Base-by-base conservation (phyloP, 352 stramenopile genomes). In the Pilasporangium apinafurcum region DNA sequence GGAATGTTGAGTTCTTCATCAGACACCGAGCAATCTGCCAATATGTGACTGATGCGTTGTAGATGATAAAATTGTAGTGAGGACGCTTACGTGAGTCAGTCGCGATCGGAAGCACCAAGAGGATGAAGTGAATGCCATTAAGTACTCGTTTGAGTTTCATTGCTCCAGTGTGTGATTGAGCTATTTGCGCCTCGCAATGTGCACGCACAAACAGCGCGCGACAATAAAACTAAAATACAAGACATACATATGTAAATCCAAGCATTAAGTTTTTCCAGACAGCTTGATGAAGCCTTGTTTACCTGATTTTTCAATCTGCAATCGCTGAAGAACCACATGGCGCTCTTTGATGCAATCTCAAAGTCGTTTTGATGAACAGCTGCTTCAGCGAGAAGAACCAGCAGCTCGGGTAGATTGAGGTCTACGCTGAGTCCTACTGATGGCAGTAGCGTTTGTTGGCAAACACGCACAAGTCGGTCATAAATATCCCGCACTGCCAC, bases 51-150 rank as follows among this genome's bases (percentile, higher is more conserved):
- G 80, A 95, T 9, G 81, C 81, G 42, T 97, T 97, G 79, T 96
- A 96, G 40, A 96, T 68, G 13, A 97, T 67, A 47, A 96, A 96
- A 40, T 94, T 73, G 62, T 97, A 96, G 9, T 57, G 51, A 9
- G 75, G 72, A 0, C 82, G 72, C 6, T 81, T 80, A 14, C 51
- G 62, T 1, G 58, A 46, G 17, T 89, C 65, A 2, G 61, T 70
- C 14, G 83, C 83, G 18, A 96, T 72, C 1, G 81, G 67, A 3
- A 95, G 37, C 21, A 89, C 84, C 13, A 74, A 50, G 25, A 92
- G 45, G 12, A 96, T 56, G 38, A 78, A 88, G 24, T 76, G 65
- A 12, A 95, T 68, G 4, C 86, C 86, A 32, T 92, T 71, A 2
- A 90, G 54, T 31, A 90, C 61, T 39, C 59, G 71, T 14, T 57